phyloP scores from a whole-genome alignment of 2,329 filamentous ascomycete species.

The Alternaria sp. region DNA sequence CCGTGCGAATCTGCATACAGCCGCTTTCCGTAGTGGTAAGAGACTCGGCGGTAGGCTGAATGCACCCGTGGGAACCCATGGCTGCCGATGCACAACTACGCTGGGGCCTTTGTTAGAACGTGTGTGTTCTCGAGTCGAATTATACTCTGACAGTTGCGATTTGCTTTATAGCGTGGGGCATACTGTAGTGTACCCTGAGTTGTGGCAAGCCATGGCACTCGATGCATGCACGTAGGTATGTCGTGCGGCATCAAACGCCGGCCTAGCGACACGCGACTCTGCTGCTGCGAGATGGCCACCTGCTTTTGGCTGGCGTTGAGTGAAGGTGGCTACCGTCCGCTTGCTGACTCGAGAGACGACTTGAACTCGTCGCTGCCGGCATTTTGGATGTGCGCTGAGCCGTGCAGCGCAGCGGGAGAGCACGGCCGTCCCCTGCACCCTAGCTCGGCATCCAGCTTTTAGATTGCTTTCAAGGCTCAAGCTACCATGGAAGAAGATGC shows the following conservation, averaged over 20 bases:
- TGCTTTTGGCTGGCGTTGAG: conserved; percentile 35
- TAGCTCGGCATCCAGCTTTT: conserved; percentile 33
- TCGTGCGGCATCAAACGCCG: conserved; percentile 46
- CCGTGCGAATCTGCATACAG: conserved; percentile 16
- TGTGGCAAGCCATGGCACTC: conserved; percentile 38
- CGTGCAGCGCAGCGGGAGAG: conserved; percentile 31
- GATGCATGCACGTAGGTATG: conserved; percentile 45
- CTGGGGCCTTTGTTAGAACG: conserved; percentile 40
- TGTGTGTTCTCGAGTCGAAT: conserved; percentile 33
- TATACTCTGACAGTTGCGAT: conserved; percentile 20
- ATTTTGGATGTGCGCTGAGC: conserved; percentile 24
- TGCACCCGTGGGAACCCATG: conserved; percentile 36
- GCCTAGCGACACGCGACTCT: conserved; percentile 38
- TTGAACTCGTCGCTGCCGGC: conserved; percentile 17
- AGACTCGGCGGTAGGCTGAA: conserved; percentile 38
- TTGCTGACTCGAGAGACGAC: conserved; percentile 13
- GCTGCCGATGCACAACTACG: conserved; percentile 35
- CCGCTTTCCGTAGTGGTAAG: conserved; percentile 36
- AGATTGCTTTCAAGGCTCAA: conserved; percentile 32
- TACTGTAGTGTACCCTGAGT: conserved; percentile 43
- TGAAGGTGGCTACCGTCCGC: conserved; percentile 20
- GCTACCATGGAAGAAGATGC: conserved; percentile 24
- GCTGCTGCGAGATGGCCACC: conserved; percentile 38
- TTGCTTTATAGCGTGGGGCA: conserved; percentile 35
- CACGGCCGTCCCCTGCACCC: conserved; percentile 31